Evolutionary conservation across 148 eudicot species (phyloP).

Genomic region (Spergularia bocconei): DNA sequence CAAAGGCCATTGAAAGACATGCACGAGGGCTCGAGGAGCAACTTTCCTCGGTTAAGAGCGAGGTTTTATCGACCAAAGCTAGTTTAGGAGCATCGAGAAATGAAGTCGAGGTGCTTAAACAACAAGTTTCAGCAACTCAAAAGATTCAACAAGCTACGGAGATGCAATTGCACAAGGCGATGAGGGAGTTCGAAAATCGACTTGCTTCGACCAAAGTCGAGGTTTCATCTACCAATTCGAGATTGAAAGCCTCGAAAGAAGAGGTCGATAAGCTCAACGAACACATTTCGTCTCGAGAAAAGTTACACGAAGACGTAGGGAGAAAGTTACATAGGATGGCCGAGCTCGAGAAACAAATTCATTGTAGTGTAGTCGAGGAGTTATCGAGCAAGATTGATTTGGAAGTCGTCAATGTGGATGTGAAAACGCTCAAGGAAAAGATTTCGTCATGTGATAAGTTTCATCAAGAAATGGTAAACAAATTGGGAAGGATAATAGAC

Average conservation of each 20-base stretch:
- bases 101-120: background rate
- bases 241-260: background rate
- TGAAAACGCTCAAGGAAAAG: constrained; percentile 4
- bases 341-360: constrained; percentile 15
- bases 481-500: background rate
- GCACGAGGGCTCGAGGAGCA: background rate
- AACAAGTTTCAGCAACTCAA: background rate
- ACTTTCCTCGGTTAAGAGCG: constrained; percentile 2
- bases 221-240: background rate
- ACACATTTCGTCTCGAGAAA: background rate
- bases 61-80: background rate
- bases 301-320: background rate
- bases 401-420: constrained; percentile 7
- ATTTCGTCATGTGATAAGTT: background rate
- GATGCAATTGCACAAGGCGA: background rate
- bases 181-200: background rate
- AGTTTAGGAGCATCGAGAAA: constrained; percentile 5
- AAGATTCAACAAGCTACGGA: background rate
- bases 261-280: background rate
- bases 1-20: background rate
- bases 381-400: constrained; percentile 1
- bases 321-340: background rate
- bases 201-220: background rate
- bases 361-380: constrained; percentile 1
- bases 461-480: constrained; percentile 11